Evolutionary conservation across 2,329 filamentous ascomycete species (phyloP).

Genomic region (Fusarium metavorans): DNA sequence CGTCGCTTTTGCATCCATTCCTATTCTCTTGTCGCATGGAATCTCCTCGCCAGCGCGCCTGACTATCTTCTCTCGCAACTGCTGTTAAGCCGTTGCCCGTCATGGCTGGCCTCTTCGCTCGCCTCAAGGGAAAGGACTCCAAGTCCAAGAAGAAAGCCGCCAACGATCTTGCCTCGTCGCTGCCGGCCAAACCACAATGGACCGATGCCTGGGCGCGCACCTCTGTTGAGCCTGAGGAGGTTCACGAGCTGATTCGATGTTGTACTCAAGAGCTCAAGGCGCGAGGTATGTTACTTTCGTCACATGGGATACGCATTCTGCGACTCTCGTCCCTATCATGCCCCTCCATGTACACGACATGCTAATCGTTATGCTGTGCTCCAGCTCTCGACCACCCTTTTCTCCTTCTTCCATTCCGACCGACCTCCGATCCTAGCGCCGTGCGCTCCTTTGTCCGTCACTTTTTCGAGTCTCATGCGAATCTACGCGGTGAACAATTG

Average conservation of each 20-base stretch:
- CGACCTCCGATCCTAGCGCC: constrained; percentile 90
- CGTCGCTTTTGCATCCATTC: constrained; percentile 22
- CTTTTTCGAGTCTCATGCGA: constrained; percentile 82
- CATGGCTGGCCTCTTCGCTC: constrained; percentile 71
- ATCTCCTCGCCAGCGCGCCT: constrained; percentile 14
- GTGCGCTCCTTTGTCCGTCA: constrained; percentile 93
- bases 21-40: constrained; percentile 26
- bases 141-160: constrained; percentile 75
- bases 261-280: constrained; percentile 94
- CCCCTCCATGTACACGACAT: constrained; percentile 9
- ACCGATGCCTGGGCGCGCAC: constrained; percentile 88
- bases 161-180: constrained; percentile 61
- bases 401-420: constrained; percentile 92
- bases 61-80: constrained; percentile 14
- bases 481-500: constrained; percentile 76
- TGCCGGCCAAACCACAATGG: constrained; percentile 80
- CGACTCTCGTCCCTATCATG: neutral
- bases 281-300: constrained; percentile 74
- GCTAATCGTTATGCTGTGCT: constrained; percentile 37
- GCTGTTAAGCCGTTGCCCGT: constrained; percentile 40
- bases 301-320: constrained; percentile 5
- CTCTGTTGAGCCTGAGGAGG: constrained; percentile 87
- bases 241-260: constrained; percentile 85
- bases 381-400: constrained; percentile 91
- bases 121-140: constrained; percentile 81